Base-by-base conservation (phyloP, 495 filamentous ascomycete species). In the Evernia prunastri region DNA sequence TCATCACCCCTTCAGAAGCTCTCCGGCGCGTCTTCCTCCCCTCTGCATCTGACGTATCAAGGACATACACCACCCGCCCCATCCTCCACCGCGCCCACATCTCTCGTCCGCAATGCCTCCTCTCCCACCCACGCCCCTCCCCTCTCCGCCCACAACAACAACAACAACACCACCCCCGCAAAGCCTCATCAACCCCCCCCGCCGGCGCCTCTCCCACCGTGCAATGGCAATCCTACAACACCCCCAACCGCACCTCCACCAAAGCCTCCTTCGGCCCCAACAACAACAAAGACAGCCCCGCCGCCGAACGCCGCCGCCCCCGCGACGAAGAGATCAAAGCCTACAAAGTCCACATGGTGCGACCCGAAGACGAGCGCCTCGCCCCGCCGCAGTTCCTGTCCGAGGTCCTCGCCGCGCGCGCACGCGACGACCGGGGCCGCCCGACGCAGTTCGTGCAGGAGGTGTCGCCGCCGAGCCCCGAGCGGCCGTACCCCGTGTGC, bases 241-340 rank as follows among this genome's bases (percentile, higher is more conserved):
- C 1, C 5, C 2, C 23, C 23, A 4, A 4, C 33, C 23, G n/a
- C 4, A 37, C 40, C 10, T 3, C n/a, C 9, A 23, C 15, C 18
- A 23, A 36, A 13, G n/a, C n/a, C n/a, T n/a, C n/a, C n/a, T 23
- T 33, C 13, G 39, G 40, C 7, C 25, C 45, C 23, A 49, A 49
- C 25, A 23, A 63, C 39, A 49, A 49, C 25, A 23, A 63, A 27
- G 37, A 17, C 31, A 37, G 23, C 23, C 40, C 31, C 1, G 40
- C n/a, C n/a, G n/a, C n/a, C n/a, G n/a, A n/a, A n/a, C n/a, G 58
- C 18, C 29, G 47, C 17, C 63, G 35, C 5, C 66, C 60, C 1
- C 79, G 72, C 56, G 81, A 90, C 70, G 71, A 82, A 66, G 75
- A 79, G n/a, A 91, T 91, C 65, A 68, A 64, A 27, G 71, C 79